A percentile compares a stretch with the other conserved stretches of the same genome.
These are phyloP conservation scores for Dactylellina leptospora DNA, from an alignment of 2,329 filamentous ascomycete genomes.

Conservation along the genomic window DNA sequence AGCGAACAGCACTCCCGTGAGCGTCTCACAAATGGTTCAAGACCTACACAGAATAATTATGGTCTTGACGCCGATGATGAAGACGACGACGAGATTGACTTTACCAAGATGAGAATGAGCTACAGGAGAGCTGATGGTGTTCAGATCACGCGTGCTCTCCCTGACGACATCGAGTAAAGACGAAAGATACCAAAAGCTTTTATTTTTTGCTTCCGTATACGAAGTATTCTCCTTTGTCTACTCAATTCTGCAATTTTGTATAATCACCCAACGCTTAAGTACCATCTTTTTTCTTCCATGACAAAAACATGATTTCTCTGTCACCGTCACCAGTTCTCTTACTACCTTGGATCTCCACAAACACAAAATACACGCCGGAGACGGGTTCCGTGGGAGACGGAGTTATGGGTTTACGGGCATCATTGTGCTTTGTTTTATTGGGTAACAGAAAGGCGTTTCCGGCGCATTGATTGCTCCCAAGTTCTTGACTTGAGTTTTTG, in stretches of 20 bases:
- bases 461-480: slow-evolving; percentile 48
- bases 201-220: slow-evolving; percentile 14
- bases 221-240: slow-evolving; percentile 45
- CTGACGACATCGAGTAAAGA: slow-evolving; percentile 54
- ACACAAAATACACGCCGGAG: neutral
- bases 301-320: slow-evolving; percentile 44
- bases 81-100: slow-evolving; percentile 57
- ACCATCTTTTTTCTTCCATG: slow-evolving; percentile 49
- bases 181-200: neutral
- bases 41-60: slow-evolving; percentile 53
- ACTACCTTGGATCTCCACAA: neutral
- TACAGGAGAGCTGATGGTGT: slow-evolving; percentile 57
- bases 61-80: slow-evolving; percentile 54
- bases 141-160: slow-evolving; percentile 56
- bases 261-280: neutral
- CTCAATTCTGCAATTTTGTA: slow-evolving; percentile 10
- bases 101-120: slow-evolving; percentile 57
- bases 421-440: slow-evolving; percentile 49
- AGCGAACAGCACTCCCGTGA: slow-evolving; percentile 56
- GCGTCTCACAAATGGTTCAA: slow-evolving; percentile 55
- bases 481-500: slow-evolving; percentile 46
- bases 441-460: slow-evolving; percentile 47
- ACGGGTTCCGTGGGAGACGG: slow-evolving; percentile 14
- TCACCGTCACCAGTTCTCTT: slow-evolving; percentile 42
- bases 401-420: slow-evolving; percentile 54